Percentiles rank a stretch among this genome's conserved stretches.
Evolutionary conservation across 2,329 filamentous ascomycete genomes (phyloP).

Genomic region (Furcasterigmium furcatum): DNA sequence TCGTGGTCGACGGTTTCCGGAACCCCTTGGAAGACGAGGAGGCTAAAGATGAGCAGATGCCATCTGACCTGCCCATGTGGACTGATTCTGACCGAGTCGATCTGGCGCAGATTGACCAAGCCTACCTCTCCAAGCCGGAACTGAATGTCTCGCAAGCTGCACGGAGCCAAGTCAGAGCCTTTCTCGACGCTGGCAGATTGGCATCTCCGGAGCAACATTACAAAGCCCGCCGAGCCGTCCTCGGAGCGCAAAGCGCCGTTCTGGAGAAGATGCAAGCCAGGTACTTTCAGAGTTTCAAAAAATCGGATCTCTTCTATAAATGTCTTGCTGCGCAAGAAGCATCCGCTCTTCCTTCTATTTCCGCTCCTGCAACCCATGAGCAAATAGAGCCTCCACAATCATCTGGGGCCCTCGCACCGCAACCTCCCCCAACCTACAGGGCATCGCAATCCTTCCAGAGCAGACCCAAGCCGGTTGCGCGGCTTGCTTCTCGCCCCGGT

Average conservation of each 20-base stretch:
- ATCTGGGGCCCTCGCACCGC: constrained; percentile 7
- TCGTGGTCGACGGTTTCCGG: constrained; percentile 94
- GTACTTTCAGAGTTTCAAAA: constrained; percentile 83
- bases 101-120: constrained; percentile 86
- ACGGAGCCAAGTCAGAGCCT: constrained; percentile 68
- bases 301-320: constrained; percentile 93
- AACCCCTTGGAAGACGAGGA: constrained; percentile 86
- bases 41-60: constrained; percentile 63
- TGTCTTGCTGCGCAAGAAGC: constrained; percentile 86
- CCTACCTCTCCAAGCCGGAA: constrained; percentile 80
- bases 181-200: constrained; percentile 72
- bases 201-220: constrained; percentile 82
- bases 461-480: constrained; percentile 41
- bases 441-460: constrained; percentile 32
- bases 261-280: constrained; percentile 80
- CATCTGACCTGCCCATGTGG: constrained; percentile 65
- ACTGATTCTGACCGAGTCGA: constrained; percentile 82
- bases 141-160: constrained; percentile 71
- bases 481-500: constrained; percentile 39
- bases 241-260: constrained; percentile 78
- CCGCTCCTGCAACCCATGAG: not conserved
- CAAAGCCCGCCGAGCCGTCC: constrained; percentile 73
- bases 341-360: constrained; percentile 20
- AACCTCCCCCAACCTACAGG: constrained; percentile 8
- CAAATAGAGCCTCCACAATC: constrained; percentile 12